Conservation (phyloP, 1,139 yeast species). For the Saccharomycopsis hybrid region DNA sequence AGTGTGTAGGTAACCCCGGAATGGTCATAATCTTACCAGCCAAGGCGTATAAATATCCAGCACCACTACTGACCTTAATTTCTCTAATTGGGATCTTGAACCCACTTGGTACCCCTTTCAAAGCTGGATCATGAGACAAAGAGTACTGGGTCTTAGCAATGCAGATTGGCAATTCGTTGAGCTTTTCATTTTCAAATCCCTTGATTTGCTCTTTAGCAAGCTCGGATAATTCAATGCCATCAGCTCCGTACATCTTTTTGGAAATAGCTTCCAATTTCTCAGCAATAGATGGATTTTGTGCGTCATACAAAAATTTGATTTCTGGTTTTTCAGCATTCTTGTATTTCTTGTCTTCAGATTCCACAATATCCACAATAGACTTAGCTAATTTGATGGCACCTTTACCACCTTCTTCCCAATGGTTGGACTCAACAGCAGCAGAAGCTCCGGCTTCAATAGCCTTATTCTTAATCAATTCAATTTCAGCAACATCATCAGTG, state of each 20-base stretch:
- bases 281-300: constrained; percentile 51
- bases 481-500: constrained; percentile 64
- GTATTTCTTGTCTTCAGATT: neutral
- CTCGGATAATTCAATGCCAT: constrained; percentile 58
- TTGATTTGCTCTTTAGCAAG: constrained; percentile 62
- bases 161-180: constrained; percentile 69
- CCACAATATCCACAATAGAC: constrained; percentile 48
- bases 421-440: constrained; percentile 69
- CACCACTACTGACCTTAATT: constrained; percentile 75
- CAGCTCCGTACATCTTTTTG: constrained; percentile 71
- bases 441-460: constrained; percentile 70
- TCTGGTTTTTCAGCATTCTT: constrained; percentile 26
- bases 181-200: constrained; percentile 63
- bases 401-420: constrained; percentile 77
- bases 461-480: constrained; percentile 53
- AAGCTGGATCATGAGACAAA: constrained; percentile 70
- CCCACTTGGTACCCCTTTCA: constrained; percentile 77
- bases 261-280: constrained; percentile 61
- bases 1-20: constrained; percentile 78
- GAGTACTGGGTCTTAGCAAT: constrained; percentile 83
- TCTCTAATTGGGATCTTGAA: constrained; percentile 77
- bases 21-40: constrained; percentile 83
- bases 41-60: constrained; percentile 74
- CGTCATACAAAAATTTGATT: constrained; percentile 55
- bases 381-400: constrained; percentile 67